Base-by-base conservation (phyloP, 148 eudicot species). In the Hydrangea macrophylla region DNA sequence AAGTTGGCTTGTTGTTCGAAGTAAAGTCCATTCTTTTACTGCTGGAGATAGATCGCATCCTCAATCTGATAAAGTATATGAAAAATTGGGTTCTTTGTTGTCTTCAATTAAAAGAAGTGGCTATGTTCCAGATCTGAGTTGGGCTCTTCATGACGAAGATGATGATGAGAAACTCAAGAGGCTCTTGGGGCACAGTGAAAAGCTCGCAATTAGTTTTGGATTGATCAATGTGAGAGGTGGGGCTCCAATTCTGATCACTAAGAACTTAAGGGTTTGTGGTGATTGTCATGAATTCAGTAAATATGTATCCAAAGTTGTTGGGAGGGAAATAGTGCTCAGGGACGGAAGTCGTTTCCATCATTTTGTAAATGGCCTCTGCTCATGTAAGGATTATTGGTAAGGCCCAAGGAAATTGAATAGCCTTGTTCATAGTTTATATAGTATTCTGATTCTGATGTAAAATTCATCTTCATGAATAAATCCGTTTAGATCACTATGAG, bases 1-100 rank as follows among this genome's bases (percentile, higher is more conserved):
- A 62, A 83, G 87, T 72, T 80, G 82, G 80, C 78, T 83, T 11
- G 74, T 59, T 24, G 74, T 80, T 51, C 70, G 78, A 78, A 75
- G 72, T 51, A 37, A 64, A 66, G 50, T 75, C 51, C 78, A 75
- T 23, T 75, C 56, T 64, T 83, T 83, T 60, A 60, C 69, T 65
- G 79, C 82, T 11, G 80, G 80, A 50, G 82, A 83, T 71, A 71
- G 31, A 54, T 78, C 80, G 20, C 81, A 74, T 77, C 69, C 66
- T 35, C 70, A 69, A 32, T 70, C 71, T 7, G 76, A 28, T 64
- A 78, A 67, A 67, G 74, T 77, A 42, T 76, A 64, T 62, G 72
- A 64, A 24, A 59, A 62, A 33, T 56, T 82, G 63, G 59, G 62
- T 70, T 62, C 73, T 32, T 69, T 83, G 73, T 44, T 51, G 39